Evolutionary conservation across 2,329 filamentous ascomycete genomes (phyloP).

Genomic region (Ophiocordyceps sinensis): DNA sequence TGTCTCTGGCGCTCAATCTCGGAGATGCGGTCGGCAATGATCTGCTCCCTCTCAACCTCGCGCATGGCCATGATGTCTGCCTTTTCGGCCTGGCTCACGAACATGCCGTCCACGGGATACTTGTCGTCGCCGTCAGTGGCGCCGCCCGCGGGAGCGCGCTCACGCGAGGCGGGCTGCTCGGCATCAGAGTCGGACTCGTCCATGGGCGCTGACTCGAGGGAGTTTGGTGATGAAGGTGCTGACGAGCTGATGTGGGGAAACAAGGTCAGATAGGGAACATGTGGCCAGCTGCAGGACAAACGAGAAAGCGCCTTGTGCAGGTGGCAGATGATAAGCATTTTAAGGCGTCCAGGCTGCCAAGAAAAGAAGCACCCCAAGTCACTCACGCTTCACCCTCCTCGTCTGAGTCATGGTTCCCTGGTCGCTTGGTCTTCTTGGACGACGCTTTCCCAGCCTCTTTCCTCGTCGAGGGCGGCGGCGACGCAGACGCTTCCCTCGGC

Average conservation of each 20-base stretch:
- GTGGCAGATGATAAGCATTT: neutral
- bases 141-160: conserved; percentile 25
- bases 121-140: conserved; percentile 41
- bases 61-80: conserved; percentile 70
- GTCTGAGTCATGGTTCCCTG: conserved; percentile 30
- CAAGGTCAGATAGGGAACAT: neutral
- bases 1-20: conserved; percentile 72
- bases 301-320: neutral
- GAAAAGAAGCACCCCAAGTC: neutral
- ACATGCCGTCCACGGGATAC: conserved; percentile 82
- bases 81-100: conserved; percentile 59
- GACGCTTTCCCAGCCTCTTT: conserved; percentile 14
- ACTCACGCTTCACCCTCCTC: conserved; percentile 46
- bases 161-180: conserved; percentile 26
- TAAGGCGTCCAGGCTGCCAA: neutral
- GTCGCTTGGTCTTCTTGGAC: conserved; percentile 33
- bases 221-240: conserved; percentile 53
- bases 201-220: conserved; percentile 74
- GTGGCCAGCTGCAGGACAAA: neutral
- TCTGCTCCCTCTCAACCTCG: conserved; percentile 80
- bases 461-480: conserved; percentile 26
- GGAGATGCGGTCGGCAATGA: conserved; percentile 74
- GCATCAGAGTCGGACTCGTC: conserved; percentile 64
- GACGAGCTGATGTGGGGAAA: conserved; percentile 42
- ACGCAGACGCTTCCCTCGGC: conserved; percentile 40